These are phyloP conservation scores for Tilletia setariae DNA, from an alignment of 1,284 basidiomycete species.

Conservation along the genomic window DNA sequence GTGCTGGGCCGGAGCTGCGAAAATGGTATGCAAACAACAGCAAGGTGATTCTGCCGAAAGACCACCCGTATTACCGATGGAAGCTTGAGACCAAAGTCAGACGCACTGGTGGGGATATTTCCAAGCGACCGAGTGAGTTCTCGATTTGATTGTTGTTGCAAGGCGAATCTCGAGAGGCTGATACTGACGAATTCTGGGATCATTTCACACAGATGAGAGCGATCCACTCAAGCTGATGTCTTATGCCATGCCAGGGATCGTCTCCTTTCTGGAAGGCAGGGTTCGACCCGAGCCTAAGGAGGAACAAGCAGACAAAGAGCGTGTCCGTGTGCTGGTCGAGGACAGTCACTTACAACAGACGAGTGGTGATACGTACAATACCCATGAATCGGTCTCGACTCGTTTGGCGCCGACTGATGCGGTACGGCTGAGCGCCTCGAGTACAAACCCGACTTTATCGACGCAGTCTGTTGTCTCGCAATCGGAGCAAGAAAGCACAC, in stretches of 20 bases:
- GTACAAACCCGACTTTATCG: too few species aligned
- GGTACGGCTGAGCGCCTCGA: too few species aligned
- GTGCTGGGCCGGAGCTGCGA: slow-evolving; percentile 3
- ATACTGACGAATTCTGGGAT: too few species aligned
- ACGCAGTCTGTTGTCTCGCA: too few species aligned
- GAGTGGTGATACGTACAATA: too few species aligned
- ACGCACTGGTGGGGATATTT: background rate
- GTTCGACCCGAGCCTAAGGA: background rate
- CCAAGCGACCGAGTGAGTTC: slow-evolving; percentile 12
- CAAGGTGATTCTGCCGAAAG: slow-evolving; percentile 7
- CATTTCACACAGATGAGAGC: slow-evolving; percentile 8
- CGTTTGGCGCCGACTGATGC: too few species aligned
- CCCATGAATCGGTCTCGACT: too few species aligned
- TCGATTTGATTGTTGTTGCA: too few species aligned
- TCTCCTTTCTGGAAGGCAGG: background rate
- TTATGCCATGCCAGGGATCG: slow-evolving; percentile 10
- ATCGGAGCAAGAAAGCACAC: background rate
- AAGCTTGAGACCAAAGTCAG: background rate
- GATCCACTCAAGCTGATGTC: slow-evolving; percentile 8
- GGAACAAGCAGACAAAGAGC: background rate
- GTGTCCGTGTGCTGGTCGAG: background rate
- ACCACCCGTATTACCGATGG: slow-evolving; percentile 6
- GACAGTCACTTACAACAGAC: background rate
- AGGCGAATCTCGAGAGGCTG: too few species aligned
- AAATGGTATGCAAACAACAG: slow-evolving; percentile 7